phyloP scores from a whole-genome alignment of 2,329 filamentous ascomycete species.

The Spiromastix sp. region DNA sequence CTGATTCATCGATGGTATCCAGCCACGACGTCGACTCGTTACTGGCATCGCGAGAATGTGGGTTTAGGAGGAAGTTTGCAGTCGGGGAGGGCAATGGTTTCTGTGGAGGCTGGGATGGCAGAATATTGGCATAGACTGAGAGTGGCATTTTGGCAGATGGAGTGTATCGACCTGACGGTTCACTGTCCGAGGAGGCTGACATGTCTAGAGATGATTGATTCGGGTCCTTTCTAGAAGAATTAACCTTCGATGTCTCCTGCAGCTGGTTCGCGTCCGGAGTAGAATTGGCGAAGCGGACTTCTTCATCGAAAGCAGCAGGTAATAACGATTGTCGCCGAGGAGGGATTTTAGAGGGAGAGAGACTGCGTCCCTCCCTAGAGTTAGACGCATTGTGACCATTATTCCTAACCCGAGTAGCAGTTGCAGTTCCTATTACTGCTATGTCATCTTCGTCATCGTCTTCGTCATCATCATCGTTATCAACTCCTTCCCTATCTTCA shows the following conservation, averaged over 20 bases:
- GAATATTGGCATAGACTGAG: too few species aligned
- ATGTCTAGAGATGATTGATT: too few species aligned
- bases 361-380: constrained; percentile 16
- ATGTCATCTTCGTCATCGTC: constrained; percentile 18
- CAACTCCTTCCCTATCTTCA: not conserved
- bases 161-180: too few species aligned
- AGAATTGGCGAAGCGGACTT: constrained; percentile 12
- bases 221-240: constrained; percentile 9
- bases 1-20: constrained; percentile 89
- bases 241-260: constrained; percentile 27
- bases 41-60: constrained; percentile 52
- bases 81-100: not conserved
- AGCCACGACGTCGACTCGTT: constrained; percentile 83
- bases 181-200: too few species aligned
- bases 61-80: constrained; percentile 9
- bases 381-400: constrained; percentile 16
- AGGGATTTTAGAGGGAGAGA: constrained; percentile 23
- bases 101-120: too few species aligned
- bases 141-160: too few species aligned
- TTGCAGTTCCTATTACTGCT: constrained; percentile 43
- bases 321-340: constrained; percentile 29
- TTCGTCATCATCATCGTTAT: not conserved
- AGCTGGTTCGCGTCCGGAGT: constrained; percentile 33
- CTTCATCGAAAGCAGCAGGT: constrained; percentile 24
- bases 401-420: constrained; percentile 42